Base-by-base conservation (phyloP, 2,329 filamentous ascomycete species). In the Fusarium tanahbumbuense region DNA sequence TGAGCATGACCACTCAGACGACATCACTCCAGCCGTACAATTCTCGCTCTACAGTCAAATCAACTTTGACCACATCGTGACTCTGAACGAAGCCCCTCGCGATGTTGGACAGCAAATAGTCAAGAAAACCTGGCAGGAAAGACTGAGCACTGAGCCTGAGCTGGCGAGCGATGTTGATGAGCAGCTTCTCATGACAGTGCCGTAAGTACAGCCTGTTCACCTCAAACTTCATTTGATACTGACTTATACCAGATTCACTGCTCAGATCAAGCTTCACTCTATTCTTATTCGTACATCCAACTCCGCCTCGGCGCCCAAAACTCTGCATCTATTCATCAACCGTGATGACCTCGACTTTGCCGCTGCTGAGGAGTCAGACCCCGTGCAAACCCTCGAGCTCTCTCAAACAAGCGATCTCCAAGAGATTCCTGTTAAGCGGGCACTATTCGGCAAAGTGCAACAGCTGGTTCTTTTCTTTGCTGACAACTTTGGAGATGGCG, bases 21-120 rank as follows among this genome's bases (percentile, higher is more conserved):
- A 98, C 83, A 89, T 97, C 75, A 94, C 93, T 3, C 96, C 96
- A 1, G 95, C 94, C 3, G 85, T 98, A 18, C 95, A 98, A 81
- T 91, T 91, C 75, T 93, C 94, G 44, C 89, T 99, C 37, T 98
- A 98, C 83, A 89, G 93, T 70, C 92, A 97, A 78, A 94, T 99
- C 80, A 89, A 94, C 79, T 98, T 98, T 81, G 91, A 93, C 81
- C 87, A 90, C 28, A 90, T 99, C 68, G 88, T 85, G 40, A 96
- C 95, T 0, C 83, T 98, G 57, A 99, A 99, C 79, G 96, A 98
- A 82, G 85, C 89, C 13, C 79, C 81, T 16, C 82, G 89, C 10
- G 88, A 90, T 63, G 87, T 90, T 1, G 96, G 94, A 20, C 87
- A 88, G 72, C 88, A 87, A 2, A 87, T 98, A 30, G 88, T 97